Conservation (phyloP, 495 filamentous ascomycete species). For the Podospora tetraspora region DNA sequence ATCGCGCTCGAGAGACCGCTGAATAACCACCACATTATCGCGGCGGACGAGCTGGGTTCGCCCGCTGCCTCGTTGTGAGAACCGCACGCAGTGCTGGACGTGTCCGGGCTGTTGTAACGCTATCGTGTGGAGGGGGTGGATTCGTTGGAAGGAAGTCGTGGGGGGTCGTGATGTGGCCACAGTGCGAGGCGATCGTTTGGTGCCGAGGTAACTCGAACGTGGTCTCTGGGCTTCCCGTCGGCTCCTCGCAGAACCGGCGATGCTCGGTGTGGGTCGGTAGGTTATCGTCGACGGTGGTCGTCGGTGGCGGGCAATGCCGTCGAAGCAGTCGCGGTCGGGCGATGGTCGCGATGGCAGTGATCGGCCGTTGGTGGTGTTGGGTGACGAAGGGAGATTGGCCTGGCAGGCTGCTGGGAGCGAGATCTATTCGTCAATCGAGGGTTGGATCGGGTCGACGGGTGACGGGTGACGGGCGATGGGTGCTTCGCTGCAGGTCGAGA, state of each 20-base stretch:
- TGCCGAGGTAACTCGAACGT: neutral
- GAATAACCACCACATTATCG: constrained; percentile 64
- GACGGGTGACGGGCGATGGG: neutral
- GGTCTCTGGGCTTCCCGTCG: neutral
- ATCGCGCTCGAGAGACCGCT: constrained; percentile 64
- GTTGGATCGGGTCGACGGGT: neutral
- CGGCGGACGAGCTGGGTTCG: constrained; percentile 25
- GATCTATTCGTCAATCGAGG: neutral
- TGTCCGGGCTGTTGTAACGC: neutral
- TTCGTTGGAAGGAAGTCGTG: neutral
- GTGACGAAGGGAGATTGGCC: neutral
- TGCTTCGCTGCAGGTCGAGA: neutral
- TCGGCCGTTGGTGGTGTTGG: neutral
- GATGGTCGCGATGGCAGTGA: neutral
- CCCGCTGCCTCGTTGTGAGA: constrained; percentile 16
- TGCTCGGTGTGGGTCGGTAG: constrained; percentile 4
- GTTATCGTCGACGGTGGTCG: neutral
- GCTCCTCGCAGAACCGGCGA: neutral
- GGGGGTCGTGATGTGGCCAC: constrained; percentile 3
- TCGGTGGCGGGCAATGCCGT: neutral
- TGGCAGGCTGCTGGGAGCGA: neutral
- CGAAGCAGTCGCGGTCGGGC: neutral
- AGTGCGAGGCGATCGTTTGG: constrained; percentile 1
- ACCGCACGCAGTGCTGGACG: constrained; percentile 2
- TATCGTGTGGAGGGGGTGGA: neutral